Conservation (phyloP, 2,329 filamentous ascomycete species). For the Hypoxylon sp. region DNA sequence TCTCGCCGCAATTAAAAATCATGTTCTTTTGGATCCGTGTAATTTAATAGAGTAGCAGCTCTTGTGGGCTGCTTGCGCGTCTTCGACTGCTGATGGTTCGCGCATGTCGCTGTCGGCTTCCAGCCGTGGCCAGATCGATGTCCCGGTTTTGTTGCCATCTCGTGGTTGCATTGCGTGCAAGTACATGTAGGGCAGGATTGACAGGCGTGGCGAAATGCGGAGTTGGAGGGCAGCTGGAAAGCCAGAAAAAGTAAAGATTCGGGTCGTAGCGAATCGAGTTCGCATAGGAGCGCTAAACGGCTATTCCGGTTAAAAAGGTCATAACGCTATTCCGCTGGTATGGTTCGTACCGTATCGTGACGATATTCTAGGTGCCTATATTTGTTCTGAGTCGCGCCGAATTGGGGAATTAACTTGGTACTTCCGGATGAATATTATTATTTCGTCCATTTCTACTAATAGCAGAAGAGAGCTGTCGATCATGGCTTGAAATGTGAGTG, state of each 20-base stretch:
- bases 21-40: conserved; percentile 14
- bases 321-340: conserved; percentile 34
- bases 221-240: conserved; percentile 40
- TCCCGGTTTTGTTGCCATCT: conserved; percentile 34
- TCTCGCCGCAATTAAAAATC: conserved; percentile 17
- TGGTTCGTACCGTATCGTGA: conserved; percentile 19
- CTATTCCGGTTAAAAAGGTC: conserved; percentile 43
- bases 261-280: conserved; percentile 26
- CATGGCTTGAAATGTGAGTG: conserved; percentile 35
- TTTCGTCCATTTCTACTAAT: conserved; percentile 27
- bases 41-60: conserved; percentile 37
- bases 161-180: conserved; percentile 38
- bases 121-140: conserved; percentile 31
- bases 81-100: conserved; percentile 30
- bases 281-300: conserved; percentile 30
- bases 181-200: conserved; percentile 38
- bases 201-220: conserved; percentile 41
- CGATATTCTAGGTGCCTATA: conserved; percentile 6
- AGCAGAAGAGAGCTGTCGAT: conserved; percentile 28
- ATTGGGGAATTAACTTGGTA: conserved; percentile 33
- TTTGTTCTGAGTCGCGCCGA: conserved; percentile 17
- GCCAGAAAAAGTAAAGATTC: conserved; percentile 9
- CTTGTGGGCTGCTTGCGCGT: conserved; percentile 40
- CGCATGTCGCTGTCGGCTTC: conserved; percentile 31
- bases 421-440: conserved; percentile 29